Evolutionary conservation across 2,329 filamentous ascomycete species (phyloP).

Genomic region (Gaeumannomyces tritici): DNA sequence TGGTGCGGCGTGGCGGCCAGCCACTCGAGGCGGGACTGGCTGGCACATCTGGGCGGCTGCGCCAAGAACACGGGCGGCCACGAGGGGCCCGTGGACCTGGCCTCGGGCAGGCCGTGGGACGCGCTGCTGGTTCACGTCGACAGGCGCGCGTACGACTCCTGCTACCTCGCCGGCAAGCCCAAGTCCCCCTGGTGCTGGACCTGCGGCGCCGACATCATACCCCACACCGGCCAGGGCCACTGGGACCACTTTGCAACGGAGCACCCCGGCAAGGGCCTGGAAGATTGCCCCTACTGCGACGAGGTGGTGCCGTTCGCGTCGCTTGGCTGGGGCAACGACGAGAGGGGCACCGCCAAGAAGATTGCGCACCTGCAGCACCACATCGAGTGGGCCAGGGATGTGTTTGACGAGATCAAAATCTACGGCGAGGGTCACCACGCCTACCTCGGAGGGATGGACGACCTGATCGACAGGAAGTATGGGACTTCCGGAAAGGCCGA

Average conservation of each 20-base stretch:
- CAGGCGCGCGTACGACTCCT: background rate
- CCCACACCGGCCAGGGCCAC: background rate
- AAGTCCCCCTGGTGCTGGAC: background rate
- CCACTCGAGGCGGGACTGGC: background rate
- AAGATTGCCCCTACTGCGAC: background rate
- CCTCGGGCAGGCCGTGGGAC: background rate
- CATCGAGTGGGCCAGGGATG: background rate
- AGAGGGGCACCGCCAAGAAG: background rate
- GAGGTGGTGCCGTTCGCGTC: background rate
- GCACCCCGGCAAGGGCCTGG: background rate
- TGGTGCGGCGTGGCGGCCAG: constrained; percentile 10
- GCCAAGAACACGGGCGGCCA: background rate
- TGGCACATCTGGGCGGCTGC: constrained; percentile 5
- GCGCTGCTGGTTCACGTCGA: background rate
- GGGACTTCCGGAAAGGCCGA: too few relatives aligned
- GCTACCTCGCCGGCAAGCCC: background rate
- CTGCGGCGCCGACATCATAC: background rate
- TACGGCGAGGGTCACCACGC: background rate
- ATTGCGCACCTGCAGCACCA: background rate
- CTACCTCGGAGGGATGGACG: background rate
- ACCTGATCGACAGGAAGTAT: too few relatives aligned
- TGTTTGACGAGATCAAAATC: background rate
- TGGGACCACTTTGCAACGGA: background rate
- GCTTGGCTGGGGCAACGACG: background rate
- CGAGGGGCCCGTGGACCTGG: background rate